Conservation (phyloP, 2,329 filamentous ascomycete species). For the Fusarium hainanense region DNA sequence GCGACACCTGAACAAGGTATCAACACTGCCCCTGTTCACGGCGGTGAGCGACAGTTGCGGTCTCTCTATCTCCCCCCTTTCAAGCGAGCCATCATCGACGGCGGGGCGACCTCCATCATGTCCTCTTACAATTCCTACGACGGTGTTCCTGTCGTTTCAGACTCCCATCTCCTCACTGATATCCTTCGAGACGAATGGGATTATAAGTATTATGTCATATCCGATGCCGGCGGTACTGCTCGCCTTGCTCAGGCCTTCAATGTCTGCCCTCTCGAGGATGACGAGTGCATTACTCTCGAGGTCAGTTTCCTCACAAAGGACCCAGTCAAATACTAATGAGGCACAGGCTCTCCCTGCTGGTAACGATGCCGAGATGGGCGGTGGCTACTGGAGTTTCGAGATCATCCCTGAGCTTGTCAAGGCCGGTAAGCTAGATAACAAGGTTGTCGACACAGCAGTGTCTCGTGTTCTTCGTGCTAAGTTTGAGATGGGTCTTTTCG, state of each 20-base stretch:
- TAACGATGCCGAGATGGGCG: conserved; percentile 81
- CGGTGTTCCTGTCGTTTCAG: conserved; percentile 74
- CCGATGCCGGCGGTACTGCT: conserved; percentile 77
- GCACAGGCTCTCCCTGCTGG: conserved; percentile 70
- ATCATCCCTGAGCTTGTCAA: conserved; percentile 73
- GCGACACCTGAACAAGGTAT: conserved; percentile 77
- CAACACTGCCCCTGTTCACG: conserved; percentile 71
- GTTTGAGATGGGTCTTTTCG: conserved; percentile 77
- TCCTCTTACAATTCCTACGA: conserved; percentile 80
- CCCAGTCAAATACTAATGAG: background rate
- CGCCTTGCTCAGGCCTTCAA: conserved; percentile 72
- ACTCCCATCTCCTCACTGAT: conserved; percentile 73
- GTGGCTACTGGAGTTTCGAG: conserved; percentile 76
- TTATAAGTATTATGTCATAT: conserved; percentile 73
- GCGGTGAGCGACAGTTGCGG: conserved; percentile 64
- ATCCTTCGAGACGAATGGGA: conserved; percentile 79
- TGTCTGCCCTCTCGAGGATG: conserved; percentile 70
- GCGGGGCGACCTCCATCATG: conserved; percentile 76
- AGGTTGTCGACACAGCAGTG: conserved; percentile 73
- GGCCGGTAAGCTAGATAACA: conserved; percentile 68
- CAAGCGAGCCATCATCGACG: conserved; percentile 77
- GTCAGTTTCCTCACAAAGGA: conserved; percentile 44
- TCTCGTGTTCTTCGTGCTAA: conserved; percentile 73
- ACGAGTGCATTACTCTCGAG: conserved; percentile 71
- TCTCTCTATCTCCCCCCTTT: conserved; percentile 70